Conservation (phyloP, 768 basidiomycete genomes). For the Kwoniella botswanensis region DNA sequence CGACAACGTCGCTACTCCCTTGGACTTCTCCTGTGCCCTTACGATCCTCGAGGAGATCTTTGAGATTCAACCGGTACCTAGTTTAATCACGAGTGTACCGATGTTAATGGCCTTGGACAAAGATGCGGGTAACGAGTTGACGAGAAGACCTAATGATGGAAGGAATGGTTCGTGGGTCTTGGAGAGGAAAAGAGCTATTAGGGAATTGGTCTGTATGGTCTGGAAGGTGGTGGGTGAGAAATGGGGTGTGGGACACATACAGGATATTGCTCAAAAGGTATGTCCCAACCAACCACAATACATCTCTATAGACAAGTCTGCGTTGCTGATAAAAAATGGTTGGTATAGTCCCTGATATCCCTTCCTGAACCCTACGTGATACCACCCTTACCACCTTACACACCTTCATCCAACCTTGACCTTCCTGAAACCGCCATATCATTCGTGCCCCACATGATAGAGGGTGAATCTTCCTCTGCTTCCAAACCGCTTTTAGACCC, state of each 20-base stretch:
- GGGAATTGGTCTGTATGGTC: slow-evolving; percentile 67
- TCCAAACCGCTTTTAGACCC: slow-evolving; percentile 63
- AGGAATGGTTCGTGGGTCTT: slow-evolving; percentile 61
- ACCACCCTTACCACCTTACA: slow-evolving; percentile 51
- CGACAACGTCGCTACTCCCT: slow-evolving; percentile 65
- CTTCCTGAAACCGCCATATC: slow-evolving; percentile 62
- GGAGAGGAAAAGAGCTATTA: slow-evolving; percentile 62
- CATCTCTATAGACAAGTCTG: not conserved
- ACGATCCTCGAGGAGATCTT: slow-evolving; percentile 72
- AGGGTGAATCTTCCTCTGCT: slow-evolving; percentile 50
- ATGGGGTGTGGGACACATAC: slow-evolving; percentile 70
- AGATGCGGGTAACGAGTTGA: slow-evolving; percentile 60
- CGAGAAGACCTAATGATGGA: slow-evolving; percentile 43
- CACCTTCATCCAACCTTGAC: slow-evolving; percentile 57
- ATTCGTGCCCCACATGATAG: slow-evolving; percentile 58
- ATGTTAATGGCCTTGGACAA: slow-evolving; percentile 80
- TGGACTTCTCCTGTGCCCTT: slow-evolving; percentile 76
- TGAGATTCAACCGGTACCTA: slow-evolving; percentile 73
- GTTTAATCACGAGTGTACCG: slow-evolving; percentile 76
- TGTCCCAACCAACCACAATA: slow-evolving; percentile 14
- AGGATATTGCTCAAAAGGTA: slow-evolving; percentile 47
- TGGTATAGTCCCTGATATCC: slow-evolving; percentile 62
- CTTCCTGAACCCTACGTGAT: slow-evolving; percentile 60
- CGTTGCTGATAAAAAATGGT: not conserved
- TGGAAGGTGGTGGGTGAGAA: slow-evolving; percentile 74